These are phyloP conservation scores for Radiomyces spectabilis DNA, from an alignment of 192 early-diverging fungal species.

Conservation along the genomic window DNA sequence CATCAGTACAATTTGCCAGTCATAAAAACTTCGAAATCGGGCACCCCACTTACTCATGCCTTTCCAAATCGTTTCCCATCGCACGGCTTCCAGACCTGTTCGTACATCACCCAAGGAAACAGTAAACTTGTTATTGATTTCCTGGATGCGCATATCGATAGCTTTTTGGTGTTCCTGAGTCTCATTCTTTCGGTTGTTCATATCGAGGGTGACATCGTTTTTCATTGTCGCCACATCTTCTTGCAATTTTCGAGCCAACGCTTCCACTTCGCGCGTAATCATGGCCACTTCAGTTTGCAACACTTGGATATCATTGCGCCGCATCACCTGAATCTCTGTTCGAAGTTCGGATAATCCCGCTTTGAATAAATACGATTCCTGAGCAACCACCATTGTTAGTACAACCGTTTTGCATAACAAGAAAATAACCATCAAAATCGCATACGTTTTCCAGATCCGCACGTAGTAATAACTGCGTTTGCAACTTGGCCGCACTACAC, in stretches of 20 bases:
- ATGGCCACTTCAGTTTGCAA: slow-evolving; percentile 66
- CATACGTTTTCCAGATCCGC: slow-evolving; percentile 76
- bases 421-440: neutral
- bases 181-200: slow-evolving; percentile 87
- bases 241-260: slow-evolving; percentile 60
- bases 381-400: too few relatives aligned
- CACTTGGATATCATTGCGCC: slow-evolving; percentile 68
- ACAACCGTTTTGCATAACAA: too few relatives aligned
- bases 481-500: slow-evolving; percentile 38
- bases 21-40: neutral
- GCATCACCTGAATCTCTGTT: slow-evolving; percentile 66
- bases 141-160: slow-evolving; percentile 72
- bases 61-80: slow-evolving; percentile 74
- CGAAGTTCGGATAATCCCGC: slow-evolving; percentile 76
- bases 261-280: slow-evolving; percentile 75
- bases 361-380: slow-evolving; percentile 74
- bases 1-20: neutral
- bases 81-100: slow-evolving; percentile 83
- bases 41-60: slow-evolving; percentile 49
- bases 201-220: slow-evolving; percentile 81
- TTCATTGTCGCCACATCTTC: slow-evolving; percentile 75
- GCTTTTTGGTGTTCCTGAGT: slow-evolving; percentile 68
- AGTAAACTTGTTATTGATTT: slow-evolving; percentile 80
- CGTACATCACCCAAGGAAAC: slow-evolving; percentile 75
- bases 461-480: slow-evolving; percentile 15